A percentile compares a stretch with the other conserved stretches of the same genome.
These are phyloP conservation scores for Cyberlindnera sargentensis DNA, from an alignment of 805 yeast species.

Conservation along the genomic window DNA sequence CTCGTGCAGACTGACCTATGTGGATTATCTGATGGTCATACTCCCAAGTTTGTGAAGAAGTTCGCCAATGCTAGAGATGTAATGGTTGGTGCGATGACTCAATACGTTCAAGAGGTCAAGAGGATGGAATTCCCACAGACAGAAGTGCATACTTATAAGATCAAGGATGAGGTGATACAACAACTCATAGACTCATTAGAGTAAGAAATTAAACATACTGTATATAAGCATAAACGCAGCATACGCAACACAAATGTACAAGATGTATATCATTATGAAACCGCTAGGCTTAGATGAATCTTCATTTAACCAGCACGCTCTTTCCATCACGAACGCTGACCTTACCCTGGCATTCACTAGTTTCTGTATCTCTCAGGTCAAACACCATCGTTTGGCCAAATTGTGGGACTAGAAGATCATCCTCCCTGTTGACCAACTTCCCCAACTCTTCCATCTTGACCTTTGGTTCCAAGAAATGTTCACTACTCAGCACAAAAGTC, in stretches of 20 bases:
- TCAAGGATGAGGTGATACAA: slow-evolving; percentile 55
- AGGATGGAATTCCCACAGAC: slow-evolving; percentile 50
- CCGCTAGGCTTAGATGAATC: no score
- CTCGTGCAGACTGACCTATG: slow-evolving; percentile 79
- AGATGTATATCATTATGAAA: no score
- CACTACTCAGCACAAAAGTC: slow-evolving; percentile 83
- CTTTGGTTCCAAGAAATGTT: slow-evolving; percentile 82
- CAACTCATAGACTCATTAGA: slow-evolving; percentile 30
- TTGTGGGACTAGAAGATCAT: slow-evolving; percentile 55
- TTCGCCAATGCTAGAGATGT: slow-evolving; percentile 46
- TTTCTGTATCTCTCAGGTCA: slow-evolving; percentile 14
- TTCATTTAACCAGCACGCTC: slow-evolving; percentile 23
- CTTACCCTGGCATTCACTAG: slow-evolving; percentile 10
- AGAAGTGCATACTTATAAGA: slow-evolving; percentile 56
- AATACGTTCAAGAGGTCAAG: slow-evolving; percentile 57
- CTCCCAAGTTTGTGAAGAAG: slow-evolving; percentile 70
- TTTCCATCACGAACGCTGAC: slow-evolving; percentile 25
- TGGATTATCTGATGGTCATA: slow-evolving; percentile 55
- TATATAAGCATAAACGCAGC: no score
- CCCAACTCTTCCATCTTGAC: slow-evolving; percentile 47
- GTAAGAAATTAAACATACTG: neutral
- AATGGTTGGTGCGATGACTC: slow-evolving; percentile 44
- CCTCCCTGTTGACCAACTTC: slow-evolving; percentile 25
- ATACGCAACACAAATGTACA: no score
- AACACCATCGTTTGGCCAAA: slow-evolving; percentile 67